Evolutionary conservation across 2,329 filamentous ascomycete genomes (phyloP).

Genomic region (Diplodia corticola): DNA sequence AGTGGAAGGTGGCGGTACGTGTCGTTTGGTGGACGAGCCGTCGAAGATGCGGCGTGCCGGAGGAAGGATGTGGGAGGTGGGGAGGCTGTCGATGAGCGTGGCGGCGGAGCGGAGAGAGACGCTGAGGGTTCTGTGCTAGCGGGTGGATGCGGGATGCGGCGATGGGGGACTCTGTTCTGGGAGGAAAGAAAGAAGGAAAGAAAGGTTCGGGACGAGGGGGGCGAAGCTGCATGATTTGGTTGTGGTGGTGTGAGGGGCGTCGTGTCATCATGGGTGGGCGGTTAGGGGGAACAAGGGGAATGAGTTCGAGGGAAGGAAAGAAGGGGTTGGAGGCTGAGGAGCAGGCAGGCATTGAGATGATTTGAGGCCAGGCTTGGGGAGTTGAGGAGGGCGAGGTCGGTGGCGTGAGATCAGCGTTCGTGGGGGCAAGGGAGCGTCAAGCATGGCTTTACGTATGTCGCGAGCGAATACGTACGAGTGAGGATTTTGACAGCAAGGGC

Average conservation of each 20-base stretch:
- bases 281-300: constrained; percentile 38
- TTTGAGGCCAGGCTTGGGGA: constrained; percentile 38
- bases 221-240: constrained; percentile 36
- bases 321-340: constrained; percentile 41
- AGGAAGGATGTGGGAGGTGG: constrained; percentile 38
- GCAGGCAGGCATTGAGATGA: constrained; percentile 42
- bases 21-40: constrained; percentile 34
- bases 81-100: constrained; percentile 36
- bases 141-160: constrained; percentile 37
- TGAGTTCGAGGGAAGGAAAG: constrained; percentile 27
- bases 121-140: constrained; percentile 30
- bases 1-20: neutral
- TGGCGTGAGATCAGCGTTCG: no score
- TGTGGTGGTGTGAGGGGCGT: constrained; percentile 38
- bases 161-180: constrained; percentile 35
- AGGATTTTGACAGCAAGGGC: neutral
- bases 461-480: no score
- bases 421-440: no score
- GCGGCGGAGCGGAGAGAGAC: constrained; percentile 36
- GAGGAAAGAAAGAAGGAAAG: no score
- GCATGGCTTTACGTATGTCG: no score
- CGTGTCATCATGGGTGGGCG: constrained; percentile 41
- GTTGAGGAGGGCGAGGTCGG: neutral
- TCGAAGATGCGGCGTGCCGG: constrained; percentile 35
- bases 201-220: constrained; percentile 33